A percentile compares a stretch with the other conserved stretches of the same genome.
phyloP scores from a whole-genome alignment of 1,284 basidiomycete species.

The Sanghuangporus sanghuang region DNA sequence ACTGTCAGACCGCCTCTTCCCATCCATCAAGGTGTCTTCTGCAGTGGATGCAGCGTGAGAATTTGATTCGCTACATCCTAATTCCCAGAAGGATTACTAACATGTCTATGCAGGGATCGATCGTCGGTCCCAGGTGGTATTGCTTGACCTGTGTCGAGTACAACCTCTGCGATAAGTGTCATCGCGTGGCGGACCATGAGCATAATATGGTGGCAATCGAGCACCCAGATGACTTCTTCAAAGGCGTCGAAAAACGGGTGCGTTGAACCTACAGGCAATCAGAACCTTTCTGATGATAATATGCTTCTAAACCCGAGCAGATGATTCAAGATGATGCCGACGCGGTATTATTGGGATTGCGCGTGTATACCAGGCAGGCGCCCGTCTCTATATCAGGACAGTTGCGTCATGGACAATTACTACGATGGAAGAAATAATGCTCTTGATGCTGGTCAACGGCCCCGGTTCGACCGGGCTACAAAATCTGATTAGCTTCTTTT shows the following conservation, averaged over 20 bases:
- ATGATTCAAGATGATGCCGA: slow-evolving; percentile 16
- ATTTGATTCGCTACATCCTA: background rate
- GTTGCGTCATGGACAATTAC: slow-evolving; percentile 20
- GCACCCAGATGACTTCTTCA: slow-evolving; percentile 17
- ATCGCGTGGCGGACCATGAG: slow-evolving; percentile 17
- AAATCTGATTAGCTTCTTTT: no score
- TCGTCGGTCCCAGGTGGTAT: slow-evolving; percentile 18
- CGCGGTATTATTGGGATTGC: slow-evolving; percentile 19
- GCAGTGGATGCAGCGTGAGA: slow-evolving; percentile 12
- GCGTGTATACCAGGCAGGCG: slow-evolving; percentile 20
- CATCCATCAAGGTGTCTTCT: slow-evolving; percentile 4
- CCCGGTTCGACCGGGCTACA: background rate
- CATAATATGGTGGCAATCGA: slow-evolving; percentile 19
- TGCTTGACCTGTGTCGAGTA: slow-evolving; percentile 18
- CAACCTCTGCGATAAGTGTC: slow-evolving; percentile 22
- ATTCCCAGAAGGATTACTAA: background rate
- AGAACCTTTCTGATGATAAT: background rate
- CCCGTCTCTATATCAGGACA: slow-evolving; percentile 21
- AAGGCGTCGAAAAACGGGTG: slow-evolving; percentile 5
- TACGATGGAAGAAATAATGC: slow-evolving; percentile 13
- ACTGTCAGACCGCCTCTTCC: background rate
- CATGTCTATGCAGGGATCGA: background rate
- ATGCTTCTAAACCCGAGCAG: background rate
- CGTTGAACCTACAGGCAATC: slow-evolving; percentile 12
- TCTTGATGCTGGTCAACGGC: background rate